phyloP scores from a whole-genome alignment of 345 rosid species.

The Atalantia buxifolia region DNA sequence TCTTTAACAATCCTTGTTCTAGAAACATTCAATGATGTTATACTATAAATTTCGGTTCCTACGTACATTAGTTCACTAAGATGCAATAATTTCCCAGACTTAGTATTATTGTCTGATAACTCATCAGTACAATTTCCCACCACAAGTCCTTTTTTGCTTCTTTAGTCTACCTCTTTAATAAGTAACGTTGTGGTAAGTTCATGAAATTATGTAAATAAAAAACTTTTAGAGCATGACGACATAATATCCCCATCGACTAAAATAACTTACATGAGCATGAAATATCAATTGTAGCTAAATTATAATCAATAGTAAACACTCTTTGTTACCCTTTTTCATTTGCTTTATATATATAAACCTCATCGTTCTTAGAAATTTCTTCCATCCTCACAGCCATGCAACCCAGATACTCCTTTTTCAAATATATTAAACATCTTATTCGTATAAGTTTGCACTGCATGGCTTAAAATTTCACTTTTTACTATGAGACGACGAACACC shows the following conservation, averaged over 20 bases:
- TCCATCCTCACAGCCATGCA: background rate
- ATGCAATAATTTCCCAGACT: background rate
- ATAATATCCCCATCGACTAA: too few relatives aligned
- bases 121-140: background rate
- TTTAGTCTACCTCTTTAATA: too few relatives aligned
- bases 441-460: too few relatives aligned
- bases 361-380: background rate
- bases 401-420: background rate
- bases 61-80: background rate
- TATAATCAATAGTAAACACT: too few relatives aligned
- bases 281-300: background rate
- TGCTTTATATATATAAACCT: background rate
- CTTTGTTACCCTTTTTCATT: background rate
- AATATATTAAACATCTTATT: background rate
- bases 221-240: too few relatives aligned
- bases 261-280: background rate
- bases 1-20: background rate
- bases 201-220: too few relatives aligned
- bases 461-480: too few relatives aligned
- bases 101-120: background rate
- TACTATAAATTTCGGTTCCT: background rate
- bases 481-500: too few relatives aligned
- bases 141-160: background rate
- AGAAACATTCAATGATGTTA: background rate
- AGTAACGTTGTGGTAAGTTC: too few relatives aligned